phyloP scores from a whole-genome alignment of 73 alveolate species.

The Paramecium primaurelia region DNA sequence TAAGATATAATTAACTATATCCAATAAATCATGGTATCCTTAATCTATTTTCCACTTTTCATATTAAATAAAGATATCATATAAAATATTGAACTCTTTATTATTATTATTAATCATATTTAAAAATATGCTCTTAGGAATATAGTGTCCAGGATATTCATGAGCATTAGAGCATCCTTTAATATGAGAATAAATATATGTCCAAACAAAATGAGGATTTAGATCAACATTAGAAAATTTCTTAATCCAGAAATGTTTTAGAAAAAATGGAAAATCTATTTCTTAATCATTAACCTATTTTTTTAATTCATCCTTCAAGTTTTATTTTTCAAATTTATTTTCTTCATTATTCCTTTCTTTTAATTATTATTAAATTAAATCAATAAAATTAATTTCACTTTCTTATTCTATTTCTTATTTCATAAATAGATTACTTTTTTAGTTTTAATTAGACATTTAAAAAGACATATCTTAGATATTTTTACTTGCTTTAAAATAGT shows the following conservation, averaged over 20 bases:
- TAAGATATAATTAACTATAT: conserved; percentile 67
- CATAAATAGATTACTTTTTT: neutral
- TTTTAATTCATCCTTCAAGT: neutral
- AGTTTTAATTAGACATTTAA: neutral
- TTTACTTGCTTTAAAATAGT: neutral
- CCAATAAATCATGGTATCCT: conserved; percentile 74
- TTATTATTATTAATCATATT: no score
- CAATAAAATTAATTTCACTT: neutral
- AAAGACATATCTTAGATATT: neutral
- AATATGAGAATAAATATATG: conserved; percentile 75
- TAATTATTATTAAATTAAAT: neutral
- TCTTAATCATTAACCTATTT: neutral
- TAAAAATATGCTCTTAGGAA: neutral
- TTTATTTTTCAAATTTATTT: neutral
- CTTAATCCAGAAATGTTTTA: conserved; percentile 40
- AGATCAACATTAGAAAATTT: neutral
- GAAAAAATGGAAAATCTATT: conserved; percentile 50
- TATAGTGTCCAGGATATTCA: neutral
- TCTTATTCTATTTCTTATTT: conserved; percentile 1
- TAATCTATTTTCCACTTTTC: conserved; percentile 72
- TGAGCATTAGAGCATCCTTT: conserved; percentile 67
- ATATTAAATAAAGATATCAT: conserved; percentile 64
- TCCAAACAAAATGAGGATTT: conserved; percentile 73
- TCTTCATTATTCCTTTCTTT: neutral
- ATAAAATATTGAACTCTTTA: conserved; percentile 56